Evolutionary conservation across 2,329 filamentous ascomycete genomes (phyloP).

Genomic region (Dryadomyces sulphureus): DNA sequence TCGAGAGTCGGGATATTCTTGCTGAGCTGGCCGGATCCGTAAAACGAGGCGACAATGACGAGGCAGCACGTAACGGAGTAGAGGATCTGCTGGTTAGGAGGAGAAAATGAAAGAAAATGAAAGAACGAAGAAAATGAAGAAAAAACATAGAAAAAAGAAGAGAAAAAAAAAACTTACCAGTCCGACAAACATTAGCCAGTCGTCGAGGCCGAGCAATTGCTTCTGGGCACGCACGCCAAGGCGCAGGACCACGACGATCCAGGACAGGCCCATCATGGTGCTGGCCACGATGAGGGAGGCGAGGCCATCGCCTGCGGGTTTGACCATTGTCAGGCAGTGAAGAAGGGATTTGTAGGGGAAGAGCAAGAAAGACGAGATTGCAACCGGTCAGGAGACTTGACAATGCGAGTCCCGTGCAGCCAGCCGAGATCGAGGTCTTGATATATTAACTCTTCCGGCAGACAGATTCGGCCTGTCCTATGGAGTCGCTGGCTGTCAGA

Average conservation of each 20-base stretch:
- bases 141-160: neutral
- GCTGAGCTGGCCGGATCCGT: neutral
- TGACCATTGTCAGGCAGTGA: neutral
- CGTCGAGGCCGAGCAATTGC: neutral
- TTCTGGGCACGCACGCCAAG: neutral
- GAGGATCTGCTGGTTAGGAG: neutral
- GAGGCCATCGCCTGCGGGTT: neutral
- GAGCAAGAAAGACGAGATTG: neutral
- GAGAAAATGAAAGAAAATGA: neutral
- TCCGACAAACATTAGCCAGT: neutral
- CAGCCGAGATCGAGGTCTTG: no score
- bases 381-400: neutral
- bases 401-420: no score
- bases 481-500: no score
- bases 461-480: no score
- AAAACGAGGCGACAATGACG: neutral
- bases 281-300: neutral
- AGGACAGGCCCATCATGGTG: neutral
- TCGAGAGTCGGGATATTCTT: neutral
- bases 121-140: neutral
- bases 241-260: neutral
- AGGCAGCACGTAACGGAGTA: neutral
- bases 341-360: neutral
- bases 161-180: neutral
- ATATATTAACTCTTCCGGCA: no score